Evolutionary conservation across 495 filamentous ascomycete genomes (phyloP).

Genomic region (Jackrogersella minutella): DNA sequence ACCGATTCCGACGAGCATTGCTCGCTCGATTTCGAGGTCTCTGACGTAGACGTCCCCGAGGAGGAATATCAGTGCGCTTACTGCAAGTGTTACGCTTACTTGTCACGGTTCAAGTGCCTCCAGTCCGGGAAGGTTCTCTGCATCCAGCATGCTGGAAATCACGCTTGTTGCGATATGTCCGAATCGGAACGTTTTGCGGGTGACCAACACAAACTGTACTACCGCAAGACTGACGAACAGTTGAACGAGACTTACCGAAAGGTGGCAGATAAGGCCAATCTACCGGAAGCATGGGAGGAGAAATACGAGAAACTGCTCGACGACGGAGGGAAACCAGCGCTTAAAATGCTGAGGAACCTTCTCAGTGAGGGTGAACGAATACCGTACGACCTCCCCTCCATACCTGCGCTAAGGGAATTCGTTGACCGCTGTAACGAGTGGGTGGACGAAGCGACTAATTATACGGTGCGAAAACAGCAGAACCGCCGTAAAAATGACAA

Average conservation of each 20-base stretch:
- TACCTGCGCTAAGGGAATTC: constrained; percentile 83
- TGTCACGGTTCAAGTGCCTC: constrained; percentile 87
- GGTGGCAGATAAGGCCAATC: constrained; percentile 82
- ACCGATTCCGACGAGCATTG: constrained; percentile 51
- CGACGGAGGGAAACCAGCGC: constrained; percentile 79
- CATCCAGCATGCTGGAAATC: constrained; percentile 75
- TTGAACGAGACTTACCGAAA: constrained; percentile 73
- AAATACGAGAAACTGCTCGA: constrained; percentile 87
- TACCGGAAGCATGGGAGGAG: constrained; percentile 89
- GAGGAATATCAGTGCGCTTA: constrained; percentile 89
- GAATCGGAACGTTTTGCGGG: constrained; percentile 68
- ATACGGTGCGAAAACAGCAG: constrained; percentile 97
- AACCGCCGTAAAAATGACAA: constrained; percentile 98
- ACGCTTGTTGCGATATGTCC: constrained; percentile 77
- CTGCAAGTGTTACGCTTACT: constrained; percentile 92
- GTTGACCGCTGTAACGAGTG: constrained; percentile 97
- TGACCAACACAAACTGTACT: constrained; percentile 71
- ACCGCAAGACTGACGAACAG: constrained; percentile 76
- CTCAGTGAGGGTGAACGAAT: constrained; percentile 97
- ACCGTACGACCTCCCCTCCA: constrained; percentile 86
- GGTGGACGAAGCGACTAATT: constrained; percentile 97
- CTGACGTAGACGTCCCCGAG: constrained; percentile 80
- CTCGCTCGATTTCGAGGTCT: constrained; percentile 57
- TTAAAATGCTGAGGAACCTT: constrained; percentile 85
- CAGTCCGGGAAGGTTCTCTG: constrained; percentile 81